Percentiles rank a stretch among this genome's conserved stretches.
phyloP scores from a whole-genome alignment of 768 basidiomycete species.

The Suillus lakei region DNA sequence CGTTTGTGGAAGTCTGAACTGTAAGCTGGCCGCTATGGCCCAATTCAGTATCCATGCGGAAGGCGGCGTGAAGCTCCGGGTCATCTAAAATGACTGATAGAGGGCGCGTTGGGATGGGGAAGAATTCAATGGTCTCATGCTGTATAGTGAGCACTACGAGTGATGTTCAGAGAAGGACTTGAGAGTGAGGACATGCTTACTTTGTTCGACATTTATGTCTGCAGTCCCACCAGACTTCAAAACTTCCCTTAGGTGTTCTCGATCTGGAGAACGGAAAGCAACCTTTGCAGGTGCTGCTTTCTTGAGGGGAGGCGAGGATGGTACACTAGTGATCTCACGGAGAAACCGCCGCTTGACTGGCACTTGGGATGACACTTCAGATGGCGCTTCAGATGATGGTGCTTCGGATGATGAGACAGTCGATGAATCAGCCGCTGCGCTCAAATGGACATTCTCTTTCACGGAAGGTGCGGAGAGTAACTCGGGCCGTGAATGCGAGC shows the following conservation, averaged over 20 bases:
- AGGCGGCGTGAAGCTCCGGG: background rate
- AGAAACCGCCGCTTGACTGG: background rate
- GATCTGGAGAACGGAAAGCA: background rate
- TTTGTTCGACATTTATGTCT: background rate
- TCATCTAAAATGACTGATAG: background rate
- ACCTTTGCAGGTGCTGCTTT: background rate
- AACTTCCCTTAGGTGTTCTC: background rate
- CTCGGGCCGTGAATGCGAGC: background rate
- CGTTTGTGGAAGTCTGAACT: background rate
- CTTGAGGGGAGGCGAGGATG: background rate
- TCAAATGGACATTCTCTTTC: background rate
- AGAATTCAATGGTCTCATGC: too few species aligned
- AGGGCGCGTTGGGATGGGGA: background rate
- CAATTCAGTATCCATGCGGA: background rate
- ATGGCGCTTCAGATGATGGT: background rate
- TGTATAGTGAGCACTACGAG: too few species aligned
- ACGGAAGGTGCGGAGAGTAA: background rate
- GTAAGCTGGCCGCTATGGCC: background rate
- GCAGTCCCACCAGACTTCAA: background rate
- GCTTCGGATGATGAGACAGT: background rate
- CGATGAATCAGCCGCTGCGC: background rate
- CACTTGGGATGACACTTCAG: too few species aligned
- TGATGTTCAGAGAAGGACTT: too few species aligned
- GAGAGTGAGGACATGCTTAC: background rate
- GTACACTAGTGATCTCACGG: background rate